Evolutionary conservation across 2,329 filamentous ascomycete genomes (phyloP), one percentile per base, ranked within the genome.

Genomic region (Aspergillus fructus): DNA sequence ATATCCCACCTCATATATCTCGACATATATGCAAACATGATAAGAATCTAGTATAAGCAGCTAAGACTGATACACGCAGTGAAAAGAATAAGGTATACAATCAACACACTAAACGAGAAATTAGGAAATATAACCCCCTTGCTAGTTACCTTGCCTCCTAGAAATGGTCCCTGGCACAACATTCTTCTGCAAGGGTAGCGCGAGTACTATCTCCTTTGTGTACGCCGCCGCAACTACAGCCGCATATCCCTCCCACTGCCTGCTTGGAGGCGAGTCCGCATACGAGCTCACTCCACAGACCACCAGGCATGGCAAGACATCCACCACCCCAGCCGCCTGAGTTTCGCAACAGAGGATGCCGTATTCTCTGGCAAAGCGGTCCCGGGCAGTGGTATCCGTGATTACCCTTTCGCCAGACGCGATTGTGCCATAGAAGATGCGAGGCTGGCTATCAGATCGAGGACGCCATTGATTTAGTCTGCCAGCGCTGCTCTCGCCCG

Each of bases 261-360:
- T 37, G 33, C 15, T 37, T 37, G 11, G 11, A 37, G 15, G 33
- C 5, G 33, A 37, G 33, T 37, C 33, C 12, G 33, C 33, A 37
- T 37, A 37, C 12, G 11, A 12, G 15, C 33, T 13, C 33, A 37
- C 33, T 2, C 33, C 33, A 15, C 33, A 15, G 3, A 37, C 15
- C 15, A 37, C 33, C 33, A 37, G 33, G 33, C 33, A 37, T 13
- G 33, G 33, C 12, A 37, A 37, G 33, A 37, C 3, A 12, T 37
- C 27, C 53, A 50, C 45, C 11, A 56, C 11, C 5, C 53, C 53
- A 15, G 53, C 53, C 6, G 53, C 46, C n/a, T 56, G 39, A 3
- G 21, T 46, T 8, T 46, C 53, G 46, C 50, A 50, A 24, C 53
- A 56, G 19, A 56, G 46, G 17, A 56, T 46, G 0, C 24, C 47